These are phyloP conservation scores for Gymnopus androsaceus DNA, from an alignment of 1,284 basidiomycete genomes.

Conservation along the genomic window DNA sequence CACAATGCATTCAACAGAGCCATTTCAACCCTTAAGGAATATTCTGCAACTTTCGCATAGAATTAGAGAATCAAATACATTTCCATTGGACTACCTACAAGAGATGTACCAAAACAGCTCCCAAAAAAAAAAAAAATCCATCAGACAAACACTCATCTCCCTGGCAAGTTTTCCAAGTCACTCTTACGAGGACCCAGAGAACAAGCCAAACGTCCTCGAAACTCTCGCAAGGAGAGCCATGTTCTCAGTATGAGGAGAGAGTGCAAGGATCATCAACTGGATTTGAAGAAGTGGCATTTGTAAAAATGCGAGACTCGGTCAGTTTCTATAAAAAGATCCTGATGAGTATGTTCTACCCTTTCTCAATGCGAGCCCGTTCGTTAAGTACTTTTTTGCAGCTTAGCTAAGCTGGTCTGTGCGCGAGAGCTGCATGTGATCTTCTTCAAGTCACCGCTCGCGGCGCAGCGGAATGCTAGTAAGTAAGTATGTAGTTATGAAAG, in stretches of 20 bases:
- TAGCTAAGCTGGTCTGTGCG: conserved; percentile 38
- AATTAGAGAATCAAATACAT: too few species aligned
- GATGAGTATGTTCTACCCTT: conserved; percentile 77
- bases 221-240: conserved; percentile 44
- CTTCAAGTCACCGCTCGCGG: too few species aligned
- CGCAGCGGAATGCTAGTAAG: too few species aligned
- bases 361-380: conserved; percentile 20
- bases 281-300: conserved; percentile 79
- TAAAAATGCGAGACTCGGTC: conserved; percentile 88
- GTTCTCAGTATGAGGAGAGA: conserved; percentile 79
- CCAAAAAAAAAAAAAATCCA: conserved; percentile 47
- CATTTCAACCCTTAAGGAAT: too few species aligned
- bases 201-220: conserved; percentile 74
- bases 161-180: conserved; percentile 41
- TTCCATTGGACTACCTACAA: too few species aligned
- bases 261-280: conserved; percentile 75
- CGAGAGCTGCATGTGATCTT: not conserved
- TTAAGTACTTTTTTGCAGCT: too few species aligned
- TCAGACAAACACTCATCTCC: conserved; percentile 76
- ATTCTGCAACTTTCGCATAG: too few species aligned
- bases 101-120: not conserved
- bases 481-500: too few species aligned
- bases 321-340: conserved; percentile 90
- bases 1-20: too few species aligned
- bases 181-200: conserved; percentile 41